Base-by-base conservation (phyloP, 2,329 filamentous ascomycete species). In the Ciborinia camelliae region DNA sequence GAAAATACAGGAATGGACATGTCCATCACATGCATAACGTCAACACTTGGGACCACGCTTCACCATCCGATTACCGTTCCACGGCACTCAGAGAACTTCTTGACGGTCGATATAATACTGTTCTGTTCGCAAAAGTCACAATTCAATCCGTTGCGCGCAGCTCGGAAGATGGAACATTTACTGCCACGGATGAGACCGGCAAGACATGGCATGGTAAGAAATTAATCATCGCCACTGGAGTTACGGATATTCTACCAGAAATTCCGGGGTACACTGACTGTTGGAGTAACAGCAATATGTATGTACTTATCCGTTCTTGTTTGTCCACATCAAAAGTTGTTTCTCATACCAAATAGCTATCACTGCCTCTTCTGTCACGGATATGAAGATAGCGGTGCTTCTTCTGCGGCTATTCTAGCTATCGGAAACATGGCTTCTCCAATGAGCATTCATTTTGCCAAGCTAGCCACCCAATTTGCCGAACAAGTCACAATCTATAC, bases 331-430 rank as follows among this genome's bases (percentile, higher is more conserved):
- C 35, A 37, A 8, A 12, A n/a, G 15, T 43, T 37, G 26, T 50
- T 47, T 37, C 50, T 59, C 14, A 14, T 7, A 32, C 28, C 20
- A 9, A 23, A 47, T 35, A 65, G 48, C 18, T 65, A 53, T 35
- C 63, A 61, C 28, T 65, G 55, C 37, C 45, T 64, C n/a, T 64
- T 53, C 45, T 64, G 45, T 35, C 26, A 41, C 52, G 62, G 62
- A n/a, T 64, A 53, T 37, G 62, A 64, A 41, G 54, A 60, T 18
- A n/a, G 47, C 10, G 35, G 47, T 14, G 32, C 45, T 18, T n/a
- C n/a, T 18, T 60, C 54, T n/a, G n/a, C 55, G 8, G 55, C 20
- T 28, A 12, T 60, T 30, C 26, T 60, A 30, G 51, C 28, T 5
- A 32, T 53, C 14, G 26, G 26, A 20, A 35, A 30, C 3, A 32